A percentile compares a stretch with the other conserved stretches of the same genome.
phyloP scores from a whole-genome alignment of 2,329 filamentous ascomycete species.

The Alternaria burnsii region DNA sequence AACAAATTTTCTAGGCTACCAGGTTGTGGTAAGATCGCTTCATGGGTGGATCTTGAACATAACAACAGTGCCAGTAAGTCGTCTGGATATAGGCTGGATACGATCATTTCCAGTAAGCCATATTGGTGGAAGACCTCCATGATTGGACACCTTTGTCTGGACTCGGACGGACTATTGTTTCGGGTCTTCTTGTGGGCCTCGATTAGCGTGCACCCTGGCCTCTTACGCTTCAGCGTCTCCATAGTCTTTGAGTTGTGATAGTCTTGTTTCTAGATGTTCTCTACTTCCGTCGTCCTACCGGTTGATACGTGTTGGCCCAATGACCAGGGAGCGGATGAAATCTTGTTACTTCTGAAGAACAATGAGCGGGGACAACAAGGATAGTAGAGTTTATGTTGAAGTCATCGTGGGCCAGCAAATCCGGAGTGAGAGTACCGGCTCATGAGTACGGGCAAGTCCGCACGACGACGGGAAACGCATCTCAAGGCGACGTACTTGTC shows the following conservation, averaged over 20 bases:
- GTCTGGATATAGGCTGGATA: constrained; percentile 32
- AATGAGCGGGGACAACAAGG: constrained; percentile 15
- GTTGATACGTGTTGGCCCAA: neutral
- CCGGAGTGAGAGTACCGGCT: constrained; percentile 2
- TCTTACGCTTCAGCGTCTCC: constrained; percentile 33
- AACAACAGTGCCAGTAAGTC: constrained; percentile 42
- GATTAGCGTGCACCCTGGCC: constrained; percentile 15
- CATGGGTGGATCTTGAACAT: constrained; percentile 37
- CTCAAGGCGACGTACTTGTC: constrained; percentile 25
- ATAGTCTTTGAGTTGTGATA: neutral
- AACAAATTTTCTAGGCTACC: constrained; percentile 40
- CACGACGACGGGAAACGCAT: constrained; percentile 7
- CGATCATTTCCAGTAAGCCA: constrained; percentile 37
- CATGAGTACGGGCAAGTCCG: constrained; percentile 3
- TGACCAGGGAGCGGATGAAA: constrained; percentile 1
- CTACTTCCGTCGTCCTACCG: neutral
- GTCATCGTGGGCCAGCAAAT: constrained; percentile 6
- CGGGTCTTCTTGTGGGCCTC: constrained; percentile 20
- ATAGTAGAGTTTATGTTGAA: neutral
- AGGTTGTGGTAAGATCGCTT: constrained; percentile 31
- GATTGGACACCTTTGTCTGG: constrained; percentile 23
- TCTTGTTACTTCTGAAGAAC: constrained; percentile 8
- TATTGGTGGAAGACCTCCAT: constrained; percentile 37
- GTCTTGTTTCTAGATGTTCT: neutral
- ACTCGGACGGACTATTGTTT: neutral